Base-by-base conservation (phyloP, 2,329 filamentous ascomycete species). In the Talaromyces sp. region DNA sequence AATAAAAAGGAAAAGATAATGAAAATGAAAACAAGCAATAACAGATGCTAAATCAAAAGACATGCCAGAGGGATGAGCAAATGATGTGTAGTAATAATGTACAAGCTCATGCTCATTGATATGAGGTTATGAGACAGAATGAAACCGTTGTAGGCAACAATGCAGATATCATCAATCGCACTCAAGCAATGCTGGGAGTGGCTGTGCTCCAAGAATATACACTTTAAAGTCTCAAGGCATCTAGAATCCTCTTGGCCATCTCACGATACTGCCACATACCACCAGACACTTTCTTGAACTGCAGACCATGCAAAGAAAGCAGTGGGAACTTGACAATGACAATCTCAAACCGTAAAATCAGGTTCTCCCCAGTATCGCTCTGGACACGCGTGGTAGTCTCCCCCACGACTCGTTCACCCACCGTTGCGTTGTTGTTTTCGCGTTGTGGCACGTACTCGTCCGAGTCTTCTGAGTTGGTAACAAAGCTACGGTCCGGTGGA, bases 201-300 rank as follows among this genome's bases (percentile, higher is more conserved):
- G 3, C 3, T n/a, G 44, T 18, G 27, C 54, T 56, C 23, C 33
- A 36, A 23, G 27, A 54, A 59, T 59, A 59, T 54, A 47, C 50
- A 54, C 61, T 64, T 80, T 79, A 96, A 65, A 98, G 83, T 72
- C 88, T 87, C 68, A 99, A 79, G 74, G 95, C 92, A 72, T 89
- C 87, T 68, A 99, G 81, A 70, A 99, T 97, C 69, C 92, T 92
- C 76, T 96, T 93, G 40, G 95, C 95, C 92, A 98, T 96, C 72
- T 91, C 94, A 81, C 97, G 96, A 79, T 96, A 99, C 76, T 97
- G 93, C 93, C 94, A 98, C 62, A 95, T 98, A 63, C 96, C 94
- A 40, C 95, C 94, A 61, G 91, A 87, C 68, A 98, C 89, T 73
- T 95, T 92, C 83, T 99, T 99, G 81, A 99, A 99, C 75, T 98